Base-by-base conservation (phyloP, 2,329 filamentous ascomycete genomes). In the Colletotrichum simmondsii region DNA sequence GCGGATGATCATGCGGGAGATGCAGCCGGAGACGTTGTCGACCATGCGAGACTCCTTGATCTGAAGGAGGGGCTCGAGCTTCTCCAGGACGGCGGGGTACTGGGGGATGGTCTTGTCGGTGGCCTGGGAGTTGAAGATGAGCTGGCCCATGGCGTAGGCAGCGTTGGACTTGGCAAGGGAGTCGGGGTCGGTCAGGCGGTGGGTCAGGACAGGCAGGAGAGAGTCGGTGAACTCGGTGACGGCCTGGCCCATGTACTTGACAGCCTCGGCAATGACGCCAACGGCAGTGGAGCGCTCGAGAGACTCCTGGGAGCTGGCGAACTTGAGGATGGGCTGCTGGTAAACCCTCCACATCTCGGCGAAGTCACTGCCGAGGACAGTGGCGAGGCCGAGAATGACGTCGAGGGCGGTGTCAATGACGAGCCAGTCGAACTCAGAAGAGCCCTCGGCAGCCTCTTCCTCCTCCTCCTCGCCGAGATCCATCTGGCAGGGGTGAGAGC, bases 361-460 rank as follows among this genome's bases (percentile, higher is more conserved):
- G 79, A 98, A 98, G 77, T 92, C 91, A 26, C 89, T 83, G 52
- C 97, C 97, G 16, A 98, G 91, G 37, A 95, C 95, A 59, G 91
- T 91, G 24, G 95, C 92, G 53, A 98, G 90, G 49, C 94, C 95
- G 64, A 95, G 94, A 63, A 98, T 88, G 59, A 97, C 95, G 76
- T 98, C 97, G 68, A 98, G 90, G 46, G 95, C 95, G 11, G 95
- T 98, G 85, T 99, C 97, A 67, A 98, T 93, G 64, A 98, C 93
- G 22, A 98, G 90, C 97, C 97, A 98, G 86, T 98, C 97, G 79
- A 97, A 98, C 85, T 99, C 97, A 2, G 96, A 97, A 35, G 93
- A 93, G 81, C 95, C 96, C 66, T 86, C 86, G 68, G 93, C 91
- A n/a, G 92, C 91, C 68, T 91, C 89, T 74, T 93, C 90, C 77